phyloP scores from a whole-genome alignment of 208 protist species.

The Strigomonas galati region DNA sequence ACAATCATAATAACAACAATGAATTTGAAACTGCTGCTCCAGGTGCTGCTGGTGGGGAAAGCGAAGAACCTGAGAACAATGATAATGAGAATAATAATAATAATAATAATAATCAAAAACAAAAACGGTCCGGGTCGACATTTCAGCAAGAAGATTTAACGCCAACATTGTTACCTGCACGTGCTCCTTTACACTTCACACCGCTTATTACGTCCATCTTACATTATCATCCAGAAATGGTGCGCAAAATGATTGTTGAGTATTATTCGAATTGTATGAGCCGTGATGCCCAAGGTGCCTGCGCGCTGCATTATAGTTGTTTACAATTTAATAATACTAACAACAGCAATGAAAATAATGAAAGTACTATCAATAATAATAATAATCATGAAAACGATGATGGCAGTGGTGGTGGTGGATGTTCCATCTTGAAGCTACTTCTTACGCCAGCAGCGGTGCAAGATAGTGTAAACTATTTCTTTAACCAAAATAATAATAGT shows the following conservation, averaged over 20 bases:
- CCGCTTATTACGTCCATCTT: slow-evolving; percentile 78
- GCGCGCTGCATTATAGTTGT: slow-evolving; percentile 48
- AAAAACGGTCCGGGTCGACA: not conserved
- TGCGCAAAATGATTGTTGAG: slow-evolving; percentile 67
- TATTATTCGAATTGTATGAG: slow-evolving; percentile 70
- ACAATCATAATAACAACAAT: not conserved
- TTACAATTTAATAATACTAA: not conserved
- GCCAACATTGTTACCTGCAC: slow-evolving; percentile 11
- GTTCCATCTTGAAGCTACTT: not conserved
- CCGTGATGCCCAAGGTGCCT: slow-evolving; percentile 62
- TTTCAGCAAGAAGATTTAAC: not conserved
- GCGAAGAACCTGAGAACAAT: not conserved
- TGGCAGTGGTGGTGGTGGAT: too few species aligned
- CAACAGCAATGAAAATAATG: too few species aligned
- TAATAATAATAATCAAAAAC: not conserved
- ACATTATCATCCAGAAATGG: slow-evolving; percentile 78
- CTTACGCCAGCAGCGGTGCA: not conserved
- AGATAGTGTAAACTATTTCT: not conserved
- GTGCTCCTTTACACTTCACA: slow-evolving; percentile 43
- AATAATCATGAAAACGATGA: too few species aligned
- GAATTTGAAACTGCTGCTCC: not conserved
- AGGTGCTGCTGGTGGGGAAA: not conserved
- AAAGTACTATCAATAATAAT: too few species aligned
- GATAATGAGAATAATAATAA: not conserved
- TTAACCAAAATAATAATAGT: not conserved